Evolutionary conservation across 805 yeast species (phyloP), one percentile per base, ranked within the genome.

Genomic region (Cyberlindnera mycetangii): DNA sequence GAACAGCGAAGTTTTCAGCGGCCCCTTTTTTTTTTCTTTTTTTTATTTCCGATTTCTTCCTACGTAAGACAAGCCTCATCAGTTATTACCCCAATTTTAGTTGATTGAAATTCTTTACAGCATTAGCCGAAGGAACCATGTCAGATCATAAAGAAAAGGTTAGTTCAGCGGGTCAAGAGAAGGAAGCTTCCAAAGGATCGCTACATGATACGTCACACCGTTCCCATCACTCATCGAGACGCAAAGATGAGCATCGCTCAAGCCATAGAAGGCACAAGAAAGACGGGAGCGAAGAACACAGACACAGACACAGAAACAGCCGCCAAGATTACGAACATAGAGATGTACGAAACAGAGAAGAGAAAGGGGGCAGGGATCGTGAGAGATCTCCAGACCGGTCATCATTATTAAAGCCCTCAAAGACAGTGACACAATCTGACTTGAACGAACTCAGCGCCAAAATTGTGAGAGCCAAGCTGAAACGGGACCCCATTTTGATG

Each of bases 381-480:
- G 59, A 15, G 33, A 16, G 38, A 25, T 37, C 40, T 11, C 40
- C 40, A 27, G 6, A 14, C 20, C 14, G 39, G n/a, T 8, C n/a
- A 9, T 11, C 6, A 15, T 6, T n/a, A 19, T 32, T 24, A 4
- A 17, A 32, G 14, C 5, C 28, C 28, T 17, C 35, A 32, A n/a
- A n/a, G n/a, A 18, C 25, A 5, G 35, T 38, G n/a, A 38, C 35
- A 24, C 42, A 24, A n/a, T 32, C 37, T 3, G 51, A 45, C 19
- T 52, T 70, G 17, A 65, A 68, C 27, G 61, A 61, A 33, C 50
- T 66, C 36, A 62, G 51, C 30, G 65, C 70, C 0, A 60, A 59
- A 27, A 49, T 60, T 31, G 47, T 69, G 53, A 64, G 59, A 40
- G 69, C 72, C 2, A 64, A 58, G 43, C 45, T 69, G 35, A 55